phyloP scores from a whole-genome alignment of 345 rosid species.

The Reutealis trisperma region DNA sequence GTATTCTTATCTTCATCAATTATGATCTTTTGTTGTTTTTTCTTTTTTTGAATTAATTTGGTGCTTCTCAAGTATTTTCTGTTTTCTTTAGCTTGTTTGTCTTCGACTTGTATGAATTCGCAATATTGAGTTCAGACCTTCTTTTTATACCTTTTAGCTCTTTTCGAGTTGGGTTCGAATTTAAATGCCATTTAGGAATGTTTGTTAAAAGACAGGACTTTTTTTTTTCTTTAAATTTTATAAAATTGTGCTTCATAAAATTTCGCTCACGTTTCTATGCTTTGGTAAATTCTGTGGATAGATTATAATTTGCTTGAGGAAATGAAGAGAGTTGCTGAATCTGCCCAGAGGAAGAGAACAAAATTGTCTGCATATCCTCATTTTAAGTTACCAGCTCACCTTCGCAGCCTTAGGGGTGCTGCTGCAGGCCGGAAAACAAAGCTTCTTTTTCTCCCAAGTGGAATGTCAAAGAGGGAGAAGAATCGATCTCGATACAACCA shows the following conservation, averaged over 20 bases:
- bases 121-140: too few species aligned
- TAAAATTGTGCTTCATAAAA: background rate
- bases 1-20: conserved; percentile 29
- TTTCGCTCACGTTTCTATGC: background rate
- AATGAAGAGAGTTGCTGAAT: conserved; percentile 72
- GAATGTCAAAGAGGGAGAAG: conserved; percentile 72
- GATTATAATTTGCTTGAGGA: conserved; percentile 89
- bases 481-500: conserved; percentile 56
- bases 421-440: conserved; percentile 64
- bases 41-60: background rate
- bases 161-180: background rate
- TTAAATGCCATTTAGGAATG: background rate
- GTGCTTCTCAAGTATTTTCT: background rate
- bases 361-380: conserved; percentile 41
- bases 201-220: too few species aligned
- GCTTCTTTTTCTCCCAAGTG: conserved; percentile 59
- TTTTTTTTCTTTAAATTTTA: too few species aligned
- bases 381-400: conserved; percentile 36
- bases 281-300: conserved; percentile 9
- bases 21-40: too few species aligned
- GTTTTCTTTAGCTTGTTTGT: background rate
- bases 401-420: conserved; percentile 47
- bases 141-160: background rate
- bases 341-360: conserved; percentile 61
- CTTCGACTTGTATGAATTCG: background rate